phyloP scores from a whole-genome alignment of 495 filamentous ascomycete genomes.

The Neurospora sp. region DNA sequence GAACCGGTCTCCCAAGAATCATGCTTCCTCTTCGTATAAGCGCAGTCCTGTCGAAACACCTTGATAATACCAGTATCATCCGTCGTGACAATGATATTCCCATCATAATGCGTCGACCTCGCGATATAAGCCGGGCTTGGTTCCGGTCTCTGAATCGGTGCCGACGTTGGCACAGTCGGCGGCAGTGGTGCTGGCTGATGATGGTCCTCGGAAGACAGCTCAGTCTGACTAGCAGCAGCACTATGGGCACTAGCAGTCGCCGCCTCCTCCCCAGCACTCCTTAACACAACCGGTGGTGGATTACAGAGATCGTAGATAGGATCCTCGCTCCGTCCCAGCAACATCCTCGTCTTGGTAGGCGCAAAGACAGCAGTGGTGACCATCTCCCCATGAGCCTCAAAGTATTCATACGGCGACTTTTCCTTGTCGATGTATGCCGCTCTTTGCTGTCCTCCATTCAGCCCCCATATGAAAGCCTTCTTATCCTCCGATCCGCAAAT shows the following conservation, averaged over 20 bases:
- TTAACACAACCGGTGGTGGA: constrained; percentile 79
- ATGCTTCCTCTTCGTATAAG: constrained; percentile 45
- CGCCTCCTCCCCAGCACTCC: constrained; percentile 62
- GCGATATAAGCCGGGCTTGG: constrained; percentile 56
- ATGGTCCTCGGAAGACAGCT: constrained; percentile 16
- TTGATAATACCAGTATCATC: constrained; percentile 85
- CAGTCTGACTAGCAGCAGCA: constrained; percentile 19
- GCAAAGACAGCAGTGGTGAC: constrained; percentile 84
- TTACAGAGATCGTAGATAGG: constrained; percentile 96
- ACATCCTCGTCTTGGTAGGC: constrained; percentile 64
- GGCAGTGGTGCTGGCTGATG: background rate
- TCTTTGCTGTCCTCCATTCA: constrained; percentile 31
- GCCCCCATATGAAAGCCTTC: constrained; percentile 82
- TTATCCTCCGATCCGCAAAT: constrained; percentile 92
- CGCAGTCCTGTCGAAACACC: constrained; percentile 90
- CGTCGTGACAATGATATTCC: constrained; percentile 87
- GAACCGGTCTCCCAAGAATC: constrained; percentile 63
- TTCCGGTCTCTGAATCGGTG: constrained; percentile 31
- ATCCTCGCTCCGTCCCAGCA: constrained; percentile 72
- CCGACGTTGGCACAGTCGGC: constrained; percentile 7
- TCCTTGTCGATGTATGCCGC: constrained; percentile 56
- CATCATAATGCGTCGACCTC: constrained; percentile 64
- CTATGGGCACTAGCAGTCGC: constrained; percentile 22
- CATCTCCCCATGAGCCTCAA: constrained; percentile 81
- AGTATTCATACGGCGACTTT: constrained; percentile 71